Percentiles rank a stretch among this genome's conserved stretches.
Conservation (phyloP, 441 rosid species). For the Gossypium trilobum region DNA sequence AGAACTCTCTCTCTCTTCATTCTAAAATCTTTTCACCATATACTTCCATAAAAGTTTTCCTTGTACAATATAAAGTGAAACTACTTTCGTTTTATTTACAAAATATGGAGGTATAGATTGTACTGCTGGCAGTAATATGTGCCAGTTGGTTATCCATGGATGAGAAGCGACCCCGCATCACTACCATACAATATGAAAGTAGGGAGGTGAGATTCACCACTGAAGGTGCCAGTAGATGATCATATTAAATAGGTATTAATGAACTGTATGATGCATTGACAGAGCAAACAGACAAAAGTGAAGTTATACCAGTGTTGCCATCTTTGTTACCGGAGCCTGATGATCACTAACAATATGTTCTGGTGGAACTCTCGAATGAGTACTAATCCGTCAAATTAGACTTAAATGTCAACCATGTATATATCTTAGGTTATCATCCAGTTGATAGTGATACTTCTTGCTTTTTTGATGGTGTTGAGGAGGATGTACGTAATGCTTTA, state of each 20-base stretch:
- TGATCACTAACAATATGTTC: background rate
- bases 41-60: background rate
- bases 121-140: background rate
- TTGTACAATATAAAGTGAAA: background rate
- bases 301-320: background rate
- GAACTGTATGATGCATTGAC: background rate
- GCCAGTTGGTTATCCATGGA: background rate
- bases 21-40: background rate
- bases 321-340: too few species aligned
- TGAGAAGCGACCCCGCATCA: background rate
- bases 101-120: background rate
- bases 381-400: background rate
- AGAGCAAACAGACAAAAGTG: background rate
- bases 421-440: background rate
- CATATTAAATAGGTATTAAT: background rate
- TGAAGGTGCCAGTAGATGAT: background rate
- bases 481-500: background rate
- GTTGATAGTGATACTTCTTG: background rate
- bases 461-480: background rate
- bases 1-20: background rate
- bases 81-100: background rate
- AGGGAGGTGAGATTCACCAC: background rate
- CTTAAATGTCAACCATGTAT: background rate
- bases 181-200: background rate
- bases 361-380: background rate